Base-by-base conservation (phyloP, 2,329 filamentous ascomycete genomes). In the Colletotrichum lentis region DNA sequence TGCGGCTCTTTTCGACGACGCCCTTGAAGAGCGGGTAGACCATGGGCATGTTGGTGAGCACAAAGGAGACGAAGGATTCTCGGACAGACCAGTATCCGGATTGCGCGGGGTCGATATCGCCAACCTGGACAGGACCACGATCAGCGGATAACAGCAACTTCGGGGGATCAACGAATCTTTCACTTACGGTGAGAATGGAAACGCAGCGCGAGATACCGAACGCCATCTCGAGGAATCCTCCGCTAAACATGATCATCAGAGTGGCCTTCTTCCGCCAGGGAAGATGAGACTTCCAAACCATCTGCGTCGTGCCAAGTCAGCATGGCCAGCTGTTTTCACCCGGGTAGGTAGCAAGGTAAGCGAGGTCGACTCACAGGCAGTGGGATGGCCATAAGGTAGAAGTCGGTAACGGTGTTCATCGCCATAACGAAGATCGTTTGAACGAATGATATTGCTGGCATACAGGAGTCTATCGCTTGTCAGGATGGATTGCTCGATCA, bases 31-130 rank as follows among this genome's bases (percentile, higher is more conserved):
- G 72, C 11, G 78, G 77, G 55, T 80, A 80, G 7, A 81, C 71
- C 74, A 80, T 78, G 3, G 79, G 79, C 70, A 80, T 73, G 63
- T 81, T 80, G 16, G 78, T 78, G 47, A 80, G 71, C 31, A 79
- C 76, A 16, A 79, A 73, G 6, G 78, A 78, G 57, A 81, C 78
- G 68, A 81, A 81, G 0, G 77, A 78, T 69, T 80, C 79, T 37
- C 79, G 75, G 62, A 79, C 74, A 37, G 79, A 79, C 79, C 79
- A 80, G 69, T 76, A 77, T 3, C 76, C 76, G 1, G 74, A 77
- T 62, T 76, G 74, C 6, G 76, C 73, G 0, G 75, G 71, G 35
- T 77, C 76, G n/a, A 55, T 69, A 39, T 78, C 73, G 18, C 75
- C 75, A 5, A 73, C 62, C 64, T 79, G 71, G 8, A 72, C 31